phyloP scores from a whole-genome alignment of 208 protist genomes.

The Entamoeba dispar region DNA sequence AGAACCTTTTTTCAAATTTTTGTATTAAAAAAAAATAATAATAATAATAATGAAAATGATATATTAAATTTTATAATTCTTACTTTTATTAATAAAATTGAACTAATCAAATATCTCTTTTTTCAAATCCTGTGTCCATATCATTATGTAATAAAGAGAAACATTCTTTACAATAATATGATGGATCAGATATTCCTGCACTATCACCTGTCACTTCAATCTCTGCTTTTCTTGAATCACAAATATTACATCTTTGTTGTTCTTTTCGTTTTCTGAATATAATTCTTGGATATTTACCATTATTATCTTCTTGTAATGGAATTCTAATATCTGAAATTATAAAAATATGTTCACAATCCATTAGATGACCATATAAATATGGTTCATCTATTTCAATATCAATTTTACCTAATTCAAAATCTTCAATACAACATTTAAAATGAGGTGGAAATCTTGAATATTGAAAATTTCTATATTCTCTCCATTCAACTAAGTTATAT shows the following conservation, averaged over 20 bases:
- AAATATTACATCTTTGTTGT: background rate
- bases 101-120: too few species aligned
- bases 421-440: background rate
- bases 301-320: background rate
- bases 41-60: too few species aligned
- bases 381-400: background rate
- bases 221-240: background rate
- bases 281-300: background rate
- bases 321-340: background rate
- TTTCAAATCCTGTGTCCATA: too few species aligned
- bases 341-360: background rate
- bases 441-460: background rate
- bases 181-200: background rate
- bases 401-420: background rate
- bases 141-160: background rate
- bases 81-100: too few species aligned
- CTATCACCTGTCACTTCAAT: background rate
- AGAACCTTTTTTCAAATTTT: too few species aligned
- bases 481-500: background rate
- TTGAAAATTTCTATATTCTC: background rate
- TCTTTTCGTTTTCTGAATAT: background rate
- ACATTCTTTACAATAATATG: background rate
- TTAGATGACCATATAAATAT: background rate
- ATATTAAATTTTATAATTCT: too few species aligned
- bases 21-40: too few species aligned